Percentiles rank a stretch among this genome's conserved stretches.
Conservation (phyloP, 2,329 filamentous ascomycete species). For the Hymenoscyphus fraxineus region DNA sequence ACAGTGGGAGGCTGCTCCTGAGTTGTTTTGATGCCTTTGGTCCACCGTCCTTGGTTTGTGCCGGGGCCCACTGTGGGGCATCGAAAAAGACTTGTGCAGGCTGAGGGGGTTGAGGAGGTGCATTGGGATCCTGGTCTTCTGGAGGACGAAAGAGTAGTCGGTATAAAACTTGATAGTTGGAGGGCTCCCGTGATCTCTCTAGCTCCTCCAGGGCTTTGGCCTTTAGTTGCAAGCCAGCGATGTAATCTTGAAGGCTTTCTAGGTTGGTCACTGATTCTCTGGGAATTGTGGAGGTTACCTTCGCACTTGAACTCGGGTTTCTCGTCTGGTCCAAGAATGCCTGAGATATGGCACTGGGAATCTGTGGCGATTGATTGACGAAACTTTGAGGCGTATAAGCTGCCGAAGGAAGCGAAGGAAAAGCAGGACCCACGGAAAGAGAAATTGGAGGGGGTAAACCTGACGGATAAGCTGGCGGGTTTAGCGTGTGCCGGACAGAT, state of each 20-base stretch:
- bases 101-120: not conserved
- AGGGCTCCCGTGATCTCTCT: not conserved
- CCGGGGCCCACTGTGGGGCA: not conserved
- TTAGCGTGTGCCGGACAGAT: not conserved
- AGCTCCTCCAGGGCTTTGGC: not conserved
- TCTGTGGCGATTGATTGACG: not conserved
- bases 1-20: not conserved
- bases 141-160: not conserved
- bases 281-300: not conserved
- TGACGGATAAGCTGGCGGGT: not conserved
- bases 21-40: not conserved
- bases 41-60: not conserved
- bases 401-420: not conserved
- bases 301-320: not conserved
- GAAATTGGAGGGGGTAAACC: no score
- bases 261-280: not conserved
- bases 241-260: not conserved
- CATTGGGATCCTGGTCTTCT: not conserved
- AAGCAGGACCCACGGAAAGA: not conserved
- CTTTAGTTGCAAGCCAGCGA: not conserved
- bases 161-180: not conserved
- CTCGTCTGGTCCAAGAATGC: not conserved
- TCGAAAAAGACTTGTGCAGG: not conserved
- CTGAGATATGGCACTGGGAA: not conserved
- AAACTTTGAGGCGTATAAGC: not conserved